phyloP scores from a whole-genome alignment of 2,329 filamentous ascomycete species.

The Fusarium sp. region DNA sequence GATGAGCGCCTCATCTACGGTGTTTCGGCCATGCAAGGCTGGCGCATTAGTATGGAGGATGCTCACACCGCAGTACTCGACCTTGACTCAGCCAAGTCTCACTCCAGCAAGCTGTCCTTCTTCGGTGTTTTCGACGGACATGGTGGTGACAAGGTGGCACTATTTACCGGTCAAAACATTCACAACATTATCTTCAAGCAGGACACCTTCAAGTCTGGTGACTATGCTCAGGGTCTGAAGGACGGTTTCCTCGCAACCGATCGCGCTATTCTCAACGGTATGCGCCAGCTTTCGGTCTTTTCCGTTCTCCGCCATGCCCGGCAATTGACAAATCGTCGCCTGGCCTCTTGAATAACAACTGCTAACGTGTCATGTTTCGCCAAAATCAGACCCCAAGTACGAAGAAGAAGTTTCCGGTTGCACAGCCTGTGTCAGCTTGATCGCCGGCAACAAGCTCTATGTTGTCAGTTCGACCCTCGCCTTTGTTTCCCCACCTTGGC shows the following conservation, averaged over 20 bases:
- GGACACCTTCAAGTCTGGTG: slow-evolving; percentile 87
- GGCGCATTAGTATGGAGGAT: slow-evolving; percentile 99
- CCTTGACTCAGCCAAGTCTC: slow-evolving; percentile 71
- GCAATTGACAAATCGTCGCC: not conserved
- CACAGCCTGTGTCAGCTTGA: slow-evolving; percentile 90
- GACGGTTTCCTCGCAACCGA: slow-evolving; percentile 97
- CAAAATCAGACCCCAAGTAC: slow-evolving; percentile 83
- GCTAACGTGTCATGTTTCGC: slow-evolving; percentile 26
- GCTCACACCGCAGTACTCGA: slow-evolving; percentile 91
- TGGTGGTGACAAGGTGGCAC: slow-evolving; percentile 93
- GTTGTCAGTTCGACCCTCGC: slow-evolving; percentile 72
- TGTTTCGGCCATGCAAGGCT: slow-evolving; percentile 99
- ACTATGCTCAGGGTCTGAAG: slow-evolving; percentile 95
- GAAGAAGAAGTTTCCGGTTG: slow-evolving; percentile 98
- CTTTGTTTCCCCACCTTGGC: slow-evolving; percentile 15
- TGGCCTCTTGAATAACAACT: not conserved
- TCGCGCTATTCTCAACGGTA: slow-evolving; percentile 94
- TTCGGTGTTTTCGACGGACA: slow-evolving; percentile 99
- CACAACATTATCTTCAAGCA: slow-evolving; percentile 96
- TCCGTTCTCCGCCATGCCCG: slow-evolving; percentile 12
- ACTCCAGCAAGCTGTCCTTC: slow-evolving; percentile 83
- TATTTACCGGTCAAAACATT: slow-evolving; percentile 91
- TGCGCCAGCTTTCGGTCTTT: slow-evolving; percentile 31
- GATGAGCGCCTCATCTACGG: slow-evolving; percentile 95
- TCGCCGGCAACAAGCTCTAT: slow-evolving; percentile 92